Evolutionary conservation across 164 flowering plant genomes (phyloP).

Genomic region (Annona cherimola): DNA sequence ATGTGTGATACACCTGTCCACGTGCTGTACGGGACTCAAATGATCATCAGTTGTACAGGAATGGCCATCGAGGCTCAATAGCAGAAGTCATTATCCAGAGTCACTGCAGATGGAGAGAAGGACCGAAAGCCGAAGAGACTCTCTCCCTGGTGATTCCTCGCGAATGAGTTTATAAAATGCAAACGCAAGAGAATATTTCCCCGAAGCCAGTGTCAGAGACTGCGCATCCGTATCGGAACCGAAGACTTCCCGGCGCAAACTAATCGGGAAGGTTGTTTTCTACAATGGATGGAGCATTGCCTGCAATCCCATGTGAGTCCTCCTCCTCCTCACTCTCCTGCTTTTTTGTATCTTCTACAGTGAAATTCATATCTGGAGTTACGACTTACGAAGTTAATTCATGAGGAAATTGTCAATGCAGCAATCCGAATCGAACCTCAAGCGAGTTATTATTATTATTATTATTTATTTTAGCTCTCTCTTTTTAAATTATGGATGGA

Average conservation of each 20-base stretch:
- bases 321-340: background rate
- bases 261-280: background rate
- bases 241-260: background rate
- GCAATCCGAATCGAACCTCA: background rate
- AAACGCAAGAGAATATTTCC: constrained; percentile 8
- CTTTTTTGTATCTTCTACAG: background rate
- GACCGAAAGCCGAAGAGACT: background rate
- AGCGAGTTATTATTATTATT: background rate
- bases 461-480: background rate
- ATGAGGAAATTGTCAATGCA: background rate
- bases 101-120: background rate
- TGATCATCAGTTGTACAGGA: background rate
- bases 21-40: background rate
- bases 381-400: background rate
- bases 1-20: background rate
- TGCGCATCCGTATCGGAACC: no score
- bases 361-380: background rate
- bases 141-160: background rate
- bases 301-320: constrained; percentile 6
- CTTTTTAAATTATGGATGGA: background rate
- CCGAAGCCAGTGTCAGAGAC: background rate
- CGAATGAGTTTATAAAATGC: constrained; percentile 9
- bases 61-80: constrained; percentile 2
- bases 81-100: constrained; percentile 8
- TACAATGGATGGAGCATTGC: background rate